Evolutionary conservation across 768 basidiomycete species (phyloP).

Genomic region (Auricularia sp.): DNA sequence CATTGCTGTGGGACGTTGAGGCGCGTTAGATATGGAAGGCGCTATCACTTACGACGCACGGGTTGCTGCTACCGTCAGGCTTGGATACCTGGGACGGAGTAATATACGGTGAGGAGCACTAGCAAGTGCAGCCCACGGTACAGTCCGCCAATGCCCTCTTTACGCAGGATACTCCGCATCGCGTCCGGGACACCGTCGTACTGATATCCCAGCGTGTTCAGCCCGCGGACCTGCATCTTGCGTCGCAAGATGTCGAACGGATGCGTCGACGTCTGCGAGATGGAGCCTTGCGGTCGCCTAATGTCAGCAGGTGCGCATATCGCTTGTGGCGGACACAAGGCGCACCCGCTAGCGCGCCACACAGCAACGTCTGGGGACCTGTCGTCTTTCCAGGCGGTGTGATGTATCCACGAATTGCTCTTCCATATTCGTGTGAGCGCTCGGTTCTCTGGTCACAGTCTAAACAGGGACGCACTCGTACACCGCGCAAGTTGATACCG

Average conservation of each 20-base stretch:
- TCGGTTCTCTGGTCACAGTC: background rate
- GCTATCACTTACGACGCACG: too few relatives aligned
- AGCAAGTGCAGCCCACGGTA: constrained; percentile 53
- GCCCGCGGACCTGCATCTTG: constrained; percentile 91
- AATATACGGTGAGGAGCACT: too few relatives aligned
- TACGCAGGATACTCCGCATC: constrained; percentile 50
- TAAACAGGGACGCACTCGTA: constrained; percentile 45
- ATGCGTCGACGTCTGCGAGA: constrained; percentile 90
- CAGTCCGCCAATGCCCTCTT: constrained; percentile 67
- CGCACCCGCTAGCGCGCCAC: constrained; percentile 79
- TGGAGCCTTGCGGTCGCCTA: constrained; percentile 45
- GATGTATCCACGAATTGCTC: constrained; percentile 52
- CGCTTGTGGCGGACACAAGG: constrained; percentile 3
- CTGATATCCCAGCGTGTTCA: constrained; percentile 50
- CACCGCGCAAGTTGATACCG: constrained; percentile 78
- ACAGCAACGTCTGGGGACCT: constrained; percentile 58
- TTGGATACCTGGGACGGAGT: too few relatives aligned
- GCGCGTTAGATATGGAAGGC: too few relatives aligned
- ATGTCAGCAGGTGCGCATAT: constrained; percentile 1
- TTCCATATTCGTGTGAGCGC: background rate
- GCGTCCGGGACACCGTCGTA: constrained; percentile 80
- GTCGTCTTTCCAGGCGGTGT: constrained; percentile 75
- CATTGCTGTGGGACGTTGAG: too few relatives aligned
- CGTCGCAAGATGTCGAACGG: constrained; percentile 90
- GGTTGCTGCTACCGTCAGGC: too few relatives aligned